Evolutionary conservation across 2,329 filamentous ascomycete species (phyloP).

Genomic region (Xylariomycetidae sp.): DNA sequence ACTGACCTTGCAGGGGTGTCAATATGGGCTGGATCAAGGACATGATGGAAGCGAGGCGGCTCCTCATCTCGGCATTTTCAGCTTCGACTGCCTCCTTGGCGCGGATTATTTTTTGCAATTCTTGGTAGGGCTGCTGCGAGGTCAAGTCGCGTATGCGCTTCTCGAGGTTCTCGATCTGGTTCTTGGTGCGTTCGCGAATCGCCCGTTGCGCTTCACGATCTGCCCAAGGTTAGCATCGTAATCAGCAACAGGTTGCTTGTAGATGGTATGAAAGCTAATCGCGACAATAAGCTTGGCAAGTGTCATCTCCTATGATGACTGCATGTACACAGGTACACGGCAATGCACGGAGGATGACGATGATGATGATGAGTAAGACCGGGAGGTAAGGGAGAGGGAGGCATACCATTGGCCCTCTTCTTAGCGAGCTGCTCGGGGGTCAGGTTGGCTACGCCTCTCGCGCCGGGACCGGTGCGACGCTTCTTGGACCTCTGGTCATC

Average conservation of each 20-base stretch:
- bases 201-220: slow-evolving; percentile 83
- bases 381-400: slow-evolving; percentile 2
- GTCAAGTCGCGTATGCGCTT: slow-evolving; percentile 70
- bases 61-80: slow-evolving; percentile 75
- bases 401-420: slow-evolving; percentile 53
- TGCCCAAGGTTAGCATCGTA: slow-evolving; percentile 34
- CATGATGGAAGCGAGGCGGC: slow-evolving; percentile 61
- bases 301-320: too few species aligned
- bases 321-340: too few species aligned
- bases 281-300: too few species aligned
- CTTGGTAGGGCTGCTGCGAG: slow-evolving; percentile 75
- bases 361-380: too few species aligned
- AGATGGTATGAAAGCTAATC: too few species aligned
- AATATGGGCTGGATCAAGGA: slow-evolving; percentile 59
- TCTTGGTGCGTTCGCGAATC: slow-evolving; percentile 76
- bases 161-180: slow-evolving; percentile 72
- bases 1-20: slow-evolving; percentile 21
- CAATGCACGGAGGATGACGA: too few species aligned
- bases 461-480: slow-evolving; percentile 40
- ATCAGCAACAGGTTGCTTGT: too few species aligned
- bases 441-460: slow-evolving; percentile 55
- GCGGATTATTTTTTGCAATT: slow-evolving; percentile 69
- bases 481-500: slow-evolving; percentile 36
- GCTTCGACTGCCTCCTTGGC: slow-evolving; percentile 74
- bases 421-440: slow-evolving; percentile 72